Percentiles rank a stretch among this genome's conserved stretches.
Evolutionary conservation across 768 basidiomycete species (phyloP).

Genomic region (Amanita thiersii): DNA sequence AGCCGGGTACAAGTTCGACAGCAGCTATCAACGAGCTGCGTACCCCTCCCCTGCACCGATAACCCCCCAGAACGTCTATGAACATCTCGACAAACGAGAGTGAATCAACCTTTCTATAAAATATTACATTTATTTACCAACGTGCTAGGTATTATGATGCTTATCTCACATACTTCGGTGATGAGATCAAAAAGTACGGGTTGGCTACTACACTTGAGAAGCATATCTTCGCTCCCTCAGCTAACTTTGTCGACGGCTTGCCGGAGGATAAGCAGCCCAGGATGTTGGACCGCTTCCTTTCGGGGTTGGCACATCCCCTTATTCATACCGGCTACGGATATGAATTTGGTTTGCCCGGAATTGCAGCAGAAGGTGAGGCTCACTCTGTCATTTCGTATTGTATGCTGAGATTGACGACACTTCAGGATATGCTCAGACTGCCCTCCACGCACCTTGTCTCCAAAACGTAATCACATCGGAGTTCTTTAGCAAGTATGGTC

Average conservation of each 20-base stretch:
- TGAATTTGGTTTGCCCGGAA: constrained; percentile 52
- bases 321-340: constrained; percentile 58
- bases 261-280: constrained; percentile 30
- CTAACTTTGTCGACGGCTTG: constrained; percentile 30
- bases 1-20: constrained; percentile 29
- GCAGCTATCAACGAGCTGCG: constrained; percentile 25
- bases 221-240: constrained; percentile 47
- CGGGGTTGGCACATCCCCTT: constrained; percentile 53
- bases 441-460: constrained; percentile 29
- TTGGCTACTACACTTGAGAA: constrained; percentile 43
- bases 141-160: constrained; percentile 46
- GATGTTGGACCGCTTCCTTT: constrained; percentile 51
- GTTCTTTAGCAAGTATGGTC: background rate
- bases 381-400: background rate
- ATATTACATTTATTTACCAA: constrained; percentile 3
- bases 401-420: background rate
- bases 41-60: constrained; percentile 38
- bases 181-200: constrained; percentile 32
- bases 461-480: background rate
- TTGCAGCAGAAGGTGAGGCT: constrained; percentile 59
- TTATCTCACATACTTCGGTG: constrained; percentile 50
- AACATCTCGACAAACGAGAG: constrained; percentile 51
- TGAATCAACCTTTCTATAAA: constrained; percentile 18
- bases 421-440: constrained; percentile 48
- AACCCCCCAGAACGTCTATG: constrained; percentile 36